phyloP scores from a whole-genome alignment of 1,284 basidiomycete species.

The Cryptococcus maquisensis region DNA sequence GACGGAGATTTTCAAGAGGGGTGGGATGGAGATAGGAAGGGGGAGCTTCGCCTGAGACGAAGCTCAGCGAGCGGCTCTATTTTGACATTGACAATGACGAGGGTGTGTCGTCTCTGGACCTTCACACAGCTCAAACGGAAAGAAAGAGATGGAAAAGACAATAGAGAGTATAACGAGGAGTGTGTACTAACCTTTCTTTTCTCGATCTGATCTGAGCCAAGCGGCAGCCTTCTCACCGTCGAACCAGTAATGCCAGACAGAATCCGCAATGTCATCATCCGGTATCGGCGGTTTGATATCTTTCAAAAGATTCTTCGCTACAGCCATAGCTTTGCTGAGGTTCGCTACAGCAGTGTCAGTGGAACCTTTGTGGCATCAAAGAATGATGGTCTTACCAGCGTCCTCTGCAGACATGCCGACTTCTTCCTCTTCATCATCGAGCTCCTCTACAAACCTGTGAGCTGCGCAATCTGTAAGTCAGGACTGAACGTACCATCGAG shows the following conservation, averaged over 20 bases:
- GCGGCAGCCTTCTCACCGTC: conserved; percentile 72
- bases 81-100: conserved; percentile 1
- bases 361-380: not conserved
- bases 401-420: conserved; percentile 36
- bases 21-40: conserved; percentile 31
- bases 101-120: conserved; percentile 1
- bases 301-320: conserved; percentile 65
- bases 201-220: conserved; percentile 58
- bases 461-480: not conserved
- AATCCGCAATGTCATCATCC: conserved; percentile 71
- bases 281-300: conserved; percentile 64
- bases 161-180: conserved; percentile 6
- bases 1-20: conserved; percentile 33
- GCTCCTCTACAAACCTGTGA: conserved; percentile 44
- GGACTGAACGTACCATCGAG: conserved; percentile 61
- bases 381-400: conserved; percentile 51
- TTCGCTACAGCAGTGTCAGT: conserved; percentile 54
- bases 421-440: conserved; percentile 48
- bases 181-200: conserved; percentile 72
- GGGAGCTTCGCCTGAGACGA: conserved; percentile 31
- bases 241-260: conserved; percentile 86
- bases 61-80: conserved; percentile 27
- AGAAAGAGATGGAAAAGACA: conserved; percentile 2
- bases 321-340: conserved; percentile 65
- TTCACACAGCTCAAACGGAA: not conserved